Evolutionary conservation across 2,329 filamentous ascomycete species (phyloP), one percentile per base, ranked within the genome.

Genomic region (Fusarium cicatricum): DNA sequence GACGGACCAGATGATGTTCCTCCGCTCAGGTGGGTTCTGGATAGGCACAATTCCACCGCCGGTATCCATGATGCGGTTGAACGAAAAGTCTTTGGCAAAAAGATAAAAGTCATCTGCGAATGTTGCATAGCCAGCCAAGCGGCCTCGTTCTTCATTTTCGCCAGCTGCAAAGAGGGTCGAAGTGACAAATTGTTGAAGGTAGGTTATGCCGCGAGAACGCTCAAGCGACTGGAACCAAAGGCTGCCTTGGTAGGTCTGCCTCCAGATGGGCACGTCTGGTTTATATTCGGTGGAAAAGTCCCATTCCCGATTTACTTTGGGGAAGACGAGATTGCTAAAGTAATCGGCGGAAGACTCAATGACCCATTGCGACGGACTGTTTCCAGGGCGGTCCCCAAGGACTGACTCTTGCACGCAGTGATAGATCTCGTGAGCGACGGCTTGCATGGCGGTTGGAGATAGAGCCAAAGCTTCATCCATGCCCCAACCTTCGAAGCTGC

Each of bases 291-390:
- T 39, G 9, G 39, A 31, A 11, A 11, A 16, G 4, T 37, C 16
- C n/a, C 45, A 47, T 32, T 54, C 51, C 1, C 12, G 15, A 15
- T 54, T 44, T 17, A 31, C 51, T 17, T 36, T 17, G 9, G 36
- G 42, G n/a, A 54, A 54, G 11, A 54, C 51, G 11, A 54, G 37
- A 14, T 54, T 54, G 39, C 37, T 48, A 15, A 54, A 49, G 33
- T 54, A 54, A 8, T 49, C 23, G 11, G 42, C 41, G 3, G 43
- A 48, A 10, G 51, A 48, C 26, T 54, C 51, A 28, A 54, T 15
- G 7, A 44, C 32, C 51, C 44, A 54, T 2, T 28, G 9, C 8
- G 51, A 32, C 2, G 51, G 34, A 2, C 33, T 33, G 6, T 34
- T 19, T 4, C 16, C 28, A 16, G 38, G 32, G 14, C 29, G 17